These are phyloP conservation scores for Fusarium algeriense DNA, from an alignment of 2,329 filamentous ascomycete species.

Conservation along the genomic window DNA sequence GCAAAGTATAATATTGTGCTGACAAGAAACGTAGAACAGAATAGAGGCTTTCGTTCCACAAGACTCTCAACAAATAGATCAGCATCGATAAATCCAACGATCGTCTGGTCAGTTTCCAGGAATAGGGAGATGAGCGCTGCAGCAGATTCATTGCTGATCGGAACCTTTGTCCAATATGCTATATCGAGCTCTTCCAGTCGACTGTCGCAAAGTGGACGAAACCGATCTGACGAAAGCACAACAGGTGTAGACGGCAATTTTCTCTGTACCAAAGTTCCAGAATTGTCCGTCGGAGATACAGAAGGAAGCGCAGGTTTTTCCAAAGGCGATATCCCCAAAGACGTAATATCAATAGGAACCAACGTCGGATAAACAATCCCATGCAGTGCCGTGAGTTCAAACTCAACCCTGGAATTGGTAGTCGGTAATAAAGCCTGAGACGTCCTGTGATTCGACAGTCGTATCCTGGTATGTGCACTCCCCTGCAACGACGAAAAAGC, in stretches of 20 bases:
- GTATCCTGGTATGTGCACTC: background rate
- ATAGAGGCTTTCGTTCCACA: background rate
- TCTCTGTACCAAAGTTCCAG: background rate
- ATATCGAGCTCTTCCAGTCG: background rate
- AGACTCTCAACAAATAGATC: background rate
- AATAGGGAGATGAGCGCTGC: slow-evolving; percentile 1
- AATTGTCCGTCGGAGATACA: background rate
- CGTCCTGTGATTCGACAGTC: background rate
- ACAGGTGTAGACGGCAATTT: background rate
- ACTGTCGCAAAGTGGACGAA: background rate
- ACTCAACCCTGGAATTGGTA: background rate
- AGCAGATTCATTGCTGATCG: background rate
- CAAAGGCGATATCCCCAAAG: background rate
- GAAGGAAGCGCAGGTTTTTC: background rate
- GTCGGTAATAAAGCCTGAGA: slow-evolving; percentile 5
- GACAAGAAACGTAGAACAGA: slow-evolving; percentile 10
- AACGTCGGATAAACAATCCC: slow-evolving; percentile 1
- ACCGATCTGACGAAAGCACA: background rate
- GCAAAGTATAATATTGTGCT: slow-evolving; percentile 5
- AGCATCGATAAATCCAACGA: slow-evolving; percentile 2
- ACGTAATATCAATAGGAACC: background rate
- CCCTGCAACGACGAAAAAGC: background rate
- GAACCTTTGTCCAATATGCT: slow-evolving; percentile 12
- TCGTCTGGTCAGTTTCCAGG: slow-evolving; percentile 9
- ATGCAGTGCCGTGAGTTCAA: slow-evolving; percentile 11